These are phyloP conservation scores for Litchi chinensis DNA, from an alignment of 345 rosid species.

Conservation along the genomic window DNA sequence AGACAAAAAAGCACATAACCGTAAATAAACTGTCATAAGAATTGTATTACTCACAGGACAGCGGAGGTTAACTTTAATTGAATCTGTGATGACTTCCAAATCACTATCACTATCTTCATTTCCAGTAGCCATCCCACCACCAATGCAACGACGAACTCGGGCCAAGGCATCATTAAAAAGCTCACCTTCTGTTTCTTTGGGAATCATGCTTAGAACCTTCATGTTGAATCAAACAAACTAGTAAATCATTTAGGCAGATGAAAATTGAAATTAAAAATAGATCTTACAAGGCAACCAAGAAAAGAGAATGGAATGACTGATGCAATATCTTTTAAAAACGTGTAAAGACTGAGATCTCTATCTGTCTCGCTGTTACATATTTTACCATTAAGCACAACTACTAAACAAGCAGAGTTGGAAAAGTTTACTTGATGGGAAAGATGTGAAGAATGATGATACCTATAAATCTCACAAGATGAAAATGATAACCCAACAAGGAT, in stretches of 20 bases:
- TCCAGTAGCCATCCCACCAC: conserved; percentile 35
- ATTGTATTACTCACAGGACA: conserved; percentile 40
- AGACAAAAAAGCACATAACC: not conserved
- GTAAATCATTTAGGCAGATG: not conserved
- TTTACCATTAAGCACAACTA: not conserved
- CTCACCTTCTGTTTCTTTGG: conserved; percentile 43
- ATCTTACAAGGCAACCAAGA: not conserved
- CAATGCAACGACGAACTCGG: conserved; percentile 42
- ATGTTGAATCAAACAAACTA: not conserved
- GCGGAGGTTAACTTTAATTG: conserved; percentile 39
- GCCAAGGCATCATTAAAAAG: conserved; percentile 36
- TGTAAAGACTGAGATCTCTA: not conserved
- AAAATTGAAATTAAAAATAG: not conserved
- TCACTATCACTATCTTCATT: conserved; percentile 42
- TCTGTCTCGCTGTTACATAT: not conserved
- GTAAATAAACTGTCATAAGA: not conserved
- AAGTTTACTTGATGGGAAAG: not conserved
- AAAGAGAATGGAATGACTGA: not conserved
- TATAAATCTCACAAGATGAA: not conserved
- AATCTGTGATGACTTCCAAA: conserved; percentile 47
- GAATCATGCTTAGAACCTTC: conserved; percentile 36
- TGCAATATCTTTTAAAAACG: not conserved
- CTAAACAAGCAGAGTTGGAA: not conserved
- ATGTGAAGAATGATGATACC: not conserved
- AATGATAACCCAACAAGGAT: not conserved